phyloP scores from a whole-genome alignment of 2,329 filamentous ascomycete species.

The Sclerotinia subarctica region DNA sequence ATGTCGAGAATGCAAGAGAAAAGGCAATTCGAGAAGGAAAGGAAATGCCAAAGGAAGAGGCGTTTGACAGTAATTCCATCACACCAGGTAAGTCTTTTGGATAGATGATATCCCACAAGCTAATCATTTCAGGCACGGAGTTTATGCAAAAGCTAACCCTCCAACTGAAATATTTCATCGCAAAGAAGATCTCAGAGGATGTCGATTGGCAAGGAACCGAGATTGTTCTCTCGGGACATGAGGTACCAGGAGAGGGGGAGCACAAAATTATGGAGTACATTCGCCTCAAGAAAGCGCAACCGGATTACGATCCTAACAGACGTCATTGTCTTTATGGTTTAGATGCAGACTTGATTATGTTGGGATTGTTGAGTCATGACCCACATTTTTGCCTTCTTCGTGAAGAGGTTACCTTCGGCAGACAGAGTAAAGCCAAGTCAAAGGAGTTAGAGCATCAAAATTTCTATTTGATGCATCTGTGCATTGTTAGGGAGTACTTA shows the following conservation, averaged over 20 bases:
- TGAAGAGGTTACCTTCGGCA: slow-evolving; percentile 96
- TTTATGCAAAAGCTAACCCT: slow-evolving; percentile 97
- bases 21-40: slow-evolving; percentile 87
- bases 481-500: slow-evolving; percentile 94
- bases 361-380: slow-evolving; percentile 94
- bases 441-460: slow-evolving; percentile 99
- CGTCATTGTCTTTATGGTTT: slow-evolving; percentile 96
- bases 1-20: slow-evolving; percentile 83
- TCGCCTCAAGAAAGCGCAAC: slow-evolving; percentile 92
- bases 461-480: slow-evolving; percentile 95
- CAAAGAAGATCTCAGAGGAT: slow-evolving; percentile 97
- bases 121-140: slow-evolving; percentile 58
- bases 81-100: slow-evolving; percentile 63
- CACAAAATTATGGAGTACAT: slow-evolving; percentile 99
- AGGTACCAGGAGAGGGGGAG: slow-evolving; percentile 96
- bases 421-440: slow-evolving; percentile 80
- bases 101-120: background rate
- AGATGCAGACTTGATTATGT: slow-evolving; percentile 97
- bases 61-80: slow-evolving; percentile 99
- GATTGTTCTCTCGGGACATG: slow-evolving; percentile 93
- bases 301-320: slow-evolving; percentile 86
- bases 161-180: slow-evolving; percentile 97
- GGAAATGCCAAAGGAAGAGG: slow-evolving; percentile 89
- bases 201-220: slow-evolving; percentile 96
- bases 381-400: slow-evolving; percentile 96